Evolutionary conservation across 1,284 basidiomycete genomes (phyloP).

Genomic region (Tetrapyrgos nigripes): DNA sequence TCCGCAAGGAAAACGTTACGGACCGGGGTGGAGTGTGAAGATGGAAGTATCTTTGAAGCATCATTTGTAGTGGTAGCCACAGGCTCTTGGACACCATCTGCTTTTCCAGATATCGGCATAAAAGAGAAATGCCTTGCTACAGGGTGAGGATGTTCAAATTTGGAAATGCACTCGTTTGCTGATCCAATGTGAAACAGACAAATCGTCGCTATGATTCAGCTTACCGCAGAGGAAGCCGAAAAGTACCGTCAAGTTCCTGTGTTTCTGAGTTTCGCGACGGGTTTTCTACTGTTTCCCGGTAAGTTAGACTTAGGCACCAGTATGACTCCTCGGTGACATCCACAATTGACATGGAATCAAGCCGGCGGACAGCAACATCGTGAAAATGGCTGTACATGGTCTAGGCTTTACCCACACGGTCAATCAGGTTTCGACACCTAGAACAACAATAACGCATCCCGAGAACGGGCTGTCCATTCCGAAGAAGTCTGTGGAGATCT

Average conservation of each 20-base stretch:
- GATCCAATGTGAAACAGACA: conserved; percentile 56
- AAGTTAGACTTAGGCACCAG: conserved; percentile 27
- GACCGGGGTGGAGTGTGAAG: conserved; percentile 68
- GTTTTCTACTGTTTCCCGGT: conserved; percentile 83
- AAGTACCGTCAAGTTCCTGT: conserved; percentile 73
- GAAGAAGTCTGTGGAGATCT: conserved; percentile 47
- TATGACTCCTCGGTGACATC: neutral
- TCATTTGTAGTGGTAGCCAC: conserved; percentile 70
- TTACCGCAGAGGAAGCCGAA: conserved; percentile 72
- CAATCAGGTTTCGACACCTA: conserved; percentile 64
- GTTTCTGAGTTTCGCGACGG: conserved; percentile 70
- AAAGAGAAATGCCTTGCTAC: conserved; percentile 65
- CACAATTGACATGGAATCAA: conserved; percentile 29
- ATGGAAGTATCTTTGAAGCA: conserved; percentile 63
- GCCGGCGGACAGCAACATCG: conserved; percentile 72
- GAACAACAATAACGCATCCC: conserved; percentile 64
- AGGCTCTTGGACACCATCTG: conserved; percentile 85
- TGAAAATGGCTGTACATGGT: conserved; percentile 80
- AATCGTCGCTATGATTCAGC: conserved; percentile 76
- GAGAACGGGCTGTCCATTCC: conserved; percentile 70
- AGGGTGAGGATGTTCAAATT: conserved; percentile 60
- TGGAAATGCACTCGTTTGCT: neutral
- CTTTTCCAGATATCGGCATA: conserved; percentile 68
- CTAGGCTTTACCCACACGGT: conserved; percentile 65
- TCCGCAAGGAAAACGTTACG: conserved; percentile 50